Percentiles rank a stretch among this genome's conserved stretches.
Evolutionary conservation across 2,329 filamentous ascomycete genomes (phyloP).

Genomic region (Fusarium nygamai): DNA sequence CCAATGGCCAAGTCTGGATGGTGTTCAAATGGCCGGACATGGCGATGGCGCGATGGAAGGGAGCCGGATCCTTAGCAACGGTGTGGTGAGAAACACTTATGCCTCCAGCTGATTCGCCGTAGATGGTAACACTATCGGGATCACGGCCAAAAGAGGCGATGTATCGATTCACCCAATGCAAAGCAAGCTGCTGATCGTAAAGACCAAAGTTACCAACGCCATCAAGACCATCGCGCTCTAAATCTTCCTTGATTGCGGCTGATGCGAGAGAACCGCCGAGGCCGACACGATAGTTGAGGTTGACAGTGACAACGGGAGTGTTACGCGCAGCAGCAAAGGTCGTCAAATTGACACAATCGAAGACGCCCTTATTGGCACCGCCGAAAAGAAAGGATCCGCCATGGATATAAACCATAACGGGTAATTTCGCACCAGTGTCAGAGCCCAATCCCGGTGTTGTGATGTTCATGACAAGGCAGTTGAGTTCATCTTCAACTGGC

Average conservation of each 20-base stretch:
- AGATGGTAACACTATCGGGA: neutral
- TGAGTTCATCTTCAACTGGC: constrained; percentile 18
- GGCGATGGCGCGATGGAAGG: constrained; percentile 1
- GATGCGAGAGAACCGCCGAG: neutral
- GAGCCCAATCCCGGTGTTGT: neutral
- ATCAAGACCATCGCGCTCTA: neutral
- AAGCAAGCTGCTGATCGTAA: neutral
- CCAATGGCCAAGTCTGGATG: neutral
- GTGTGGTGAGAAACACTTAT: neutral
- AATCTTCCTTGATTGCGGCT: neutral
- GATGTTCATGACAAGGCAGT: constrained; percentile 27
- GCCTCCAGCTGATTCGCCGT: constrained; percentile 1
- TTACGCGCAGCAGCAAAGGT: neutral
- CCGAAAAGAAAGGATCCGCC: constrained; percentile 26
- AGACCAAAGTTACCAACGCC: neutral
- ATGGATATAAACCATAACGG: constrained; percentile 27
- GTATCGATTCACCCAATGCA: neutral
- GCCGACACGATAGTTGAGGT: constrained; percentile 6
- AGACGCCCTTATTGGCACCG: constrained; percentile 3
- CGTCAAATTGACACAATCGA: neutral
- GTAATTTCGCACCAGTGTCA: neutral
- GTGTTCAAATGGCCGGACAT: constrained; percentile 1
- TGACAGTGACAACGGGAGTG: neutral
- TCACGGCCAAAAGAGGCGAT: neutral
- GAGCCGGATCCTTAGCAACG: neutral